Evolutionary conservation across 2,329 filamentous ascomycete species (phyloP), one percentile per base, ranked within the genome.

Genomic region (Thelonectria olida): DNA sequence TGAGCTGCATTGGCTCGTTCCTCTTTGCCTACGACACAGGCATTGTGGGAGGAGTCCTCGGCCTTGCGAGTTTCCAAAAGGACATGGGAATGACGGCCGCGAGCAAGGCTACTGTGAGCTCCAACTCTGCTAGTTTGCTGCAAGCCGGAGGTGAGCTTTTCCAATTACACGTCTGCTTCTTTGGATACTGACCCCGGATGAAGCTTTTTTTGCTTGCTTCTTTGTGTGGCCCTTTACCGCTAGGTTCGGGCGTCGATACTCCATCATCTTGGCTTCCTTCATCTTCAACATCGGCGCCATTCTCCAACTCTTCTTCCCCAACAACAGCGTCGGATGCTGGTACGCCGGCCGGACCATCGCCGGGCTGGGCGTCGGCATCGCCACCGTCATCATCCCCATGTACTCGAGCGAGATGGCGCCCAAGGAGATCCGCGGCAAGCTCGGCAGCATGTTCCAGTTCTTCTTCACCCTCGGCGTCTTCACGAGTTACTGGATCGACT

Each of bases 341-440:
- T 80, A 80, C 47, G 78, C 73, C 8, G 79, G 74, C 9, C 76
- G 79, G 12, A 75, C 77, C 8, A 72, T 79, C 17, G 67, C 74
- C 3, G 76, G 74, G 7, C 61, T 77, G 13, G 75, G 79, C 27
- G 72, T 80, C 5, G 79, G 79, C 9, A 72, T 77, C 51, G 75
- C 77, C 8, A 79, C 77, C 3, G 78, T 79, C 53, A 74, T 81
- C 36, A 79, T 82, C n/a, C 81, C 81, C 48, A 78, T 83, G 68
- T 82, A 78, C 66, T 75, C 73, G 23, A 75, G 76, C 20, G 81
- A 83, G 71, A 80, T 81, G 76, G 75, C 79, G 0, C 83, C 83
- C 15, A 82, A 81, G 54, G 69, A 79, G 20, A 75, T 82, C 38
- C 77, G 81, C 39, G 81, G 79, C 9, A 71, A 73, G 36, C 73